Base-by-base conservation (phyloP, 805 yeast genomes). In the Ascoidea asiatica region DNA sequence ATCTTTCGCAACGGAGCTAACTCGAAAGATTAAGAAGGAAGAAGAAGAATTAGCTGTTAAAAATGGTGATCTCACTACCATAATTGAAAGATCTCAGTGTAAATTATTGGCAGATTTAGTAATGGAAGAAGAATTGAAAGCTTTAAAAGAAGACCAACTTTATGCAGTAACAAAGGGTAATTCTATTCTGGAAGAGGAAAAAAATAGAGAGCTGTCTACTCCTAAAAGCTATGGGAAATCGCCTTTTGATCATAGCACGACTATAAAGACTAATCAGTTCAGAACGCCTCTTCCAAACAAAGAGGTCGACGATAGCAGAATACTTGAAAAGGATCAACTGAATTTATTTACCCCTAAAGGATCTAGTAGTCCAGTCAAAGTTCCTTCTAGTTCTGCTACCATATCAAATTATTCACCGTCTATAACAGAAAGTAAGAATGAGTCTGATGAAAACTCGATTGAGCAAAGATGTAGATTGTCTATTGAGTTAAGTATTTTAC, bases 401-500 rank as follows among this genome's bases (percentile, higher is more conserved):
- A 29, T 29, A 11, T 29, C 35, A 29, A 29, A 8, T 11, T 29
- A 29, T 15, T 29, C 35, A 11, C 35, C 35, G 8, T 29, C 35
- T 11, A 15, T 29, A 15, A 29, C 8, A 11, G 40, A 43, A 17
- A 36, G 37, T 35, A 39, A 43, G 55, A 46, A 44, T 37, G 39
- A 52, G 47, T 49, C 54, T 49, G 49, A 50, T 37, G 48, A 47
- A 44, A 47, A 37, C n/a, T 43, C 42, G 43, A 41, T 53, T 17
- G 46, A 49, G 6, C 60, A 59, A 17, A 49, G 49, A 23, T 18
- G 60, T 21, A 49, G 53, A 13, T 50, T 65, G 15, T 61, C 69
- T 5, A 50, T 67, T n/a, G 62, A 66, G 41, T 62, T 83, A 42
- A 67, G 79, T 2, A 58, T 66, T 40, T 57, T 77, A 35, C 90